Evolutionary conservation across 1,284 basidiomycete species (phyloP).

Genomic region (Microbotryum lychnidis-dioicae): DNA sequence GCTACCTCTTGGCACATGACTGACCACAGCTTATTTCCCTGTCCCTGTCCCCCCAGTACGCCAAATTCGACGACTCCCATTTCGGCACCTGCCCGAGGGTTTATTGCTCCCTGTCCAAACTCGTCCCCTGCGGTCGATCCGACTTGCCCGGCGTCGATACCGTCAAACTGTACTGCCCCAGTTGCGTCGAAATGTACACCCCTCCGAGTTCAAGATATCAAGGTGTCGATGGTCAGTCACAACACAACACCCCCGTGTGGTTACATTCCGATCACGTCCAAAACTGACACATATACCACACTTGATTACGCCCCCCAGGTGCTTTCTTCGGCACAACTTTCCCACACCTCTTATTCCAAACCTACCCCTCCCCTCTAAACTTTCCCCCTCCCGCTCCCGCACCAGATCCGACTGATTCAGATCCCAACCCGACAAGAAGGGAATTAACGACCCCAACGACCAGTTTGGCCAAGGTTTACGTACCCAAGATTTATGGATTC

Average conservation of each 20-base stretch:
- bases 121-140: conserved; percentile 90
- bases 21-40: too few relatives aligned
- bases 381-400: conserved; percentile 14
- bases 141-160: conserved; percentile 97
- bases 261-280: too few relatives aligned
- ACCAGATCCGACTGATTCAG: background rate
- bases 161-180: conserved; percentile 96
- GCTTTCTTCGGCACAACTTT: conserved; percentile 99
- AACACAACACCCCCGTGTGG: too few relatives aligned
- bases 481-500: conserved; percentile 82
- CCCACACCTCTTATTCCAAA: conserved; percentile 94
- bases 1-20: too few relatives aligned
- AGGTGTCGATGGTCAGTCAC: conserved; percentile 76
- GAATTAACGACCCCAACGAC: conserved; percentile 36
- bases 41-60: conserved; percentile 64
- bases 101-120: conserved; percentile 79
- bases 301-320: too few relatives aligned
- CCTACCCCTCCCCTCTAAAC: conserved; percentile 48
- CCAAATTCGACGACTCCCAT: conserved; percentile 87
- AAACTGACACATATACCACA: too few relatives aligned
- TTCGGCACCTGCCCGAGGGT: conserved; percentile 96
- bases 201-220: conserved; percentile 94
- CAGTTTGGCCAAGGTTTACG: conserved; percentile 76
- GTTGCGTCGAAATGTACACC: conserved; percentile 93
- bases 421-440: conserved; percentile 4